Base-by-base conservation (phyloP, 1,139 yeast genomes). In the Tardiomyces digboiensis region DNA sequence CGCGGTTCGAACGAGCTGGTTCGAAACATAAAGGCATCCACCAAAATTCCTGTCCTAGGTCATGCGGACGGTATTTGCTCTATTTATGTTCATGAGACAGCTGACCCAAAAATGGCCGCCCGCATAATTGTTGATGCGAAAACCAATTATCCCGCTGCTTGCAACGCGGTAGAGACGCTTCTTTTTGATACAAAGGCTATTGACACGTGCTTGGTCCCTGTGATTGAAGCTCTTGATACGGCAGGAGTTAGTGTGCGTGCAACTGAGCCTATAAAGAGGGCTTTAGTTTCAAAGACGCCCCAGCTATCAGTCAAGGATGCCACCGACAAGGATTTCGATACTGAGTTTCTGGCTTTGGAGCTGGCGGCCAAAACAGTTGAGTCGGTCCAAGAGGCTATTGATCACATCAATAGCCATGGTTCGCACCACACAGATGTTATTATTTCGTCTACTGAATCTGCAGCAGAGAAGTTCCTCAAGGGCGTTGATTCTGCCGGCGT, bases 41-140 rank as follows among this genome's bases (percentile, higher is more conserved):
- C 98, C 23, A 87, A 88, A 61, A 93, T 93, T 53, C 97, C 98
- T 3, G 98, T 93, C 6, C 68, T 93, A 63, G 99, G 99, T 44
- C 99, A 93, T 63, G 98, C 99, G 8, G 98, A 91, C 64, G 99
- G 99, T 42, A 83, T 91, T 47, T 91, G 98, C 65, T 80, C 96
- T 2, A 77, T 89, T 18, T 93, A 80, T 59, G 72, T 89, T 22
- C 95, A 89, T 60, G 72, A 74, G 44, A 78, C 75, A 40, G 93
- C 93, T 2, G 89, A 87, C 55, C 53, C 84, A 13, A 73, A 65
- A 14, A 87, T 85, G 75, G 95, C 97, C 0, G 70, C 75, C 33
- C 76, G 77, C 48, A 76, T 93, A 29, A 71, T 79, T 3, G 75
- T 87, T 26, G 99, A 93, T 64, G 75, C 97, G 4, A 91, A 91